Conservation (phyloP, 805 yeast genomes). For the Hyphopichia homilentoma region DNA sequence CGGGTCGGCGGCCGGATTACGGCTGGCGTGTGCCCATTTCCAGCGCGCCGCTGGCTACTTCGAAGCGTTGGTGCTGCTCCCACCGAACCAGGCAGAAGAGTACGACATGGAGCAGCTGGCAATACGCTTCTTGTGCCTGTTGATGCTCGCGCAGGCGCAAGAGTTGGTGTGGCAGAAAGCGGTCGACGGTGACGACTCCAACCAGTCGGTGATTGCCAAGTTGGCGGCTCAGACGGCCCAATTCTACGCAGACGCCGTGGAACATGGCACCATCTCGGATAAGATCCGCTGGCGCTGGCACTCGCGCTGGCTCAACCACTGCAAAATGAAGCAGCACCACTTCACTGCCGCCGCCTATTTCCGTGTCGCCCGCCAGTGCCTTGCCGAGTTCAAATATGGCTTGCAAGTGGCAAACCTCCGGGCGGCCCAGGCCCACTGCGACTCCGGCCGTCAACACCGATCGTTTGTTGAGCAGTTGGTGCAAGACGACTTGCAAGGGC, state of each 20-base stretch:
- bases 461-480: slow-evolving; percentile 43
- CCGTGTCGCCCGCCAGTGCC: slow-evolving; percentile 51
- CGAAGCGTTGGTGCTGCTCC: slow-evolving; percentile 48
- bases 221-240: slow-evolving; percentile 61
- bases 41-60: slow-evolving; percentile 74
- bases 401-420: slow-evolving; percentile 61
- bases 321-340: slow-evolving; percentile 57
- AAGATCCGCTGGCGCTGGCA: slow-evolving; percentile 58
- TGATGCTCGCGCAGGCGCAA: slow-evolving; percentile 83
- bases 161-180: slow-evolving; percentile 84
- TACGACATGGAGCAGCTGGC: too few relatives aligned
- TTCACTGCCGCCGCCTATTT: slow-evolving; percentile 70
- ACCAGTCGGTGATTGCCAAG: slow-evolving; percentile 59
- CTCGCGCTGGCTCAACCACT: slow-evolving; percentile 62
- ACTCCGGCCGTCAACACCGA: slow-evolving; percentile 32
- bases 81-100: slow-evolving; percentile 94
- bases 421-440: slow-evolving; percentile 37
- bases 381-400: slow-evolving; percentile 56
- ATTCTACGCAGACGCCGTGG: slow-evolving; percentile 48
- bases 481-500: slow-evolving; percentile 49
- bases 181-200: slow-evolving; percentile 37
- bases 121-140: too few relatives aligned
- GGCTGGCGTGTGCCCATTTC: slow-evolving; percentile 58
- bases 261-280: slow-evolving; percentile 39
- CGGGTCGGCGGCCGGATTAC: slow-evolving; percentile 51